phyloP scores from a whole-genome alignment of 1,139 yeast species.

The Lodderomyces orthopsilosis region DNA sequence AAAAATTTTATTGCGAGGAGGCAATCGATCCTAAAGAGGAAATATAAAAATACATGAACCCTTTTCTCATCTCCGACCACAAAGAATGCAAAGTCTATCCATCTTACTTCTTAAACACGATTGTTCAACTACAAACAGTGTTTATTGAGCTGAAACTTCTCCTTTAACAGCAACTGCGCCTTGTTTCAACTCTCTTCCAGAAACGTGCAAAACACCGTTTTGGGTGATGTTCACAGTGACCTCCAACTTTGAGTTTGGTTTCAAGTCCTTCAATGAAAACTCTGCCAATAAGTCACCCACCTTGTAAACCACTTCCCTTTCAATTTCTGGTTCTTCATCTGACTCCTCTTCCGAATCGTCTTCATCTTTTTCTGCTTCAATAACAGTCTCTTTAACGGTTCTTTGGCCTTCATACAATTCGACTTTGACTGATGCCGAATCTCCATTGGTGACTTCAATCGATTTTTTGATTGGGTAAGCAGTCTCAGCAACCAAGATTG shows the following conservation, averaged over 20 bases:
- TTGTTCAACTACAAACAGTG: background rate
- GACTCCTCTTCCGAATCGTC: slow-evolving; percentile 29
- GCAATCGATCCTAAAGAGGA: background rate
- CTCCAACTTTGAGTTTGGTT: slow-evolving; percentile 69
- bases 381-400: slow-evolving; percentile 71
- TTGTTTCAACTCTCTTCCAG: slow-evolving; percentile 78
- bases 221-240: slow-evolving; percentile 79
- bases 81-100: slow-evolving; percentile 2
- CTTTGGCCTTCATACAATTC: slow-evolving; percentile 84
- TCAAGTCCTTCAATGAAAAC: slow-evolving; percentile 70
- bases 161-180: slow-evolving; percentile 58
- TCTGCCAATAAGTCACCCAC: slow-evolving; percentile 79
- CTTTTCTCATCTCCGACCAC: no score
- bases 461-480: slow-evolving; percentile 90
- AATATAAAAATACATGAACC: no score
- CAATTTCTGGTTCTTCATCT: slow-evolving; percentile 68
- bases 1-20: background rate
- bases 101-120: background rate
- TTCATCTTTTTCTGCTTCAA: slow-evolving; percentile 61
- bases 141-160: slow-evolving; percentile 28
- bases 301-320: slow-evolving; percentile 68
- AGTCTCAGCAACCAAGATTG: slow-evolving; percentile 79
- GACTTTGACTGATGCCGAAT: slow-evolving; percentile 52
- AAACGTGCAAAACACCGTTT: slow-evolving; percentile 77
- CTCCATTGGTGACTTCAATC: slow-evolving; percentile 61